A percentile compares a stretch with the other conserved stretches of the same genome.
These are phyloP conservation scores for Penicillium griseofulvum DNA, from an alignment of 2,329 filamentous ascomycete genomes.

Conservation along the genomic window DNA sequence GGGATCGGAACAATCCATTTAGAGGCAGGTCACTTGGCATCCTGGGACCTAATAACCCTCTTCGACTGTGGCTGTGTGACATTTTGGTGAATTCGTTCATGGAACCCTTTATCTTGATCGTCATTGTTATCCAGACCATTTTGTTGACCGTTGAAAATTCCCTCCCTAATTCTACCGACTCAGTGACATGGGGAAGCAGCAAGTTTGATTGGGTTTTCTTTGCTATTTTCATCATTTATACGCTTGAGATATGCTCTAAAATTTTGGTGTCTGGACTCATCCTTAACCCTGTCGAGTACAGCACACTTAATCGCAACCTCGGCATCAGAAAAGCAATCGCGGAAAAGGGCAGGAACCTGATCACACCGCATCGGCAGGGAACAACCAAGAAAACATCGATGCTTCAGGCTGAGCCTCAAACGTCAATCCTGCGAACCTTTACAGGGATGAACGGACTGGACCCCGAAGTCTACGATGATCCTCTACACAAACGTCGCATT, in stretches of 20 bases:
- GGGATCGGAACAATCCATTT: slow-evolving; percentile 66
- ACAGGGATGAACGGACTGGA: slow-evolving; percentile 68
- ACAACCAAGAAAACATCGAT: slow-evolving; percentile 57
- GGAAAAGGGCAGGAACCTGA: slow-evolving; percentile 73
- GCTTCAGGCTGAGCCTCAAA: slow-evolving; percentile 37
- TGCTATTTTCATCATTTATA: slow-evolving; percentile 83
- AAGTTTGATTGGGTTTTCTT: slow-evolving; percentile 77
- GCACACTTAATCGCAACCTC: slow-evolving; percentile 76
- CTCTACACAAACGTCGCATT: slow-evolving; percentile 74
- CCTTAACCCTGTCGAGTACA: slow-evolving; percentile 87
- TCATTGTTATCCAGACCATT: slow-evolving; percentile 85
- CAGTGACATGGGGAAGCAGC: slow-evolving; percentile 61
- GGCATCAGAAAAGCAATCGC: slow-evolving; percentile 71
- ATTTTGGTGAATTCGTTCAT: slow-evolving; percentile 80
- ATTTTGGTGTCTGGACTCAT: slow-evolving; percentile 92
- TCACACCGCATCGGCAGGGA: slow-evolving; percentile 74
- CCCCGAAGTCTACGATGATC: slow-evolving; percentile 57
- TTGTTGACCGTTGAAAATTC: slow-evolving; percentile 83
- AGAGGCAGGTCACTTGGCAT: slow-evolving; percentile 83
- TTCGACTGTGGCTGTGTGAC: slow-evolving; percentile 75
- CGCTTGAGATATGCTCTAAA: slow-evolving; percentile 75
- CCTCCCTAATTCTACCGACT: slow-evolving; percentile 63
- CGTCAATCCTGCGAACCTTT: slow-evolving; percentile 70
- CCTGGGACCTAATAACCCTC: slow-evolving; percentile 72
- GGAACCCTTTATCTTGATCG: slow-evolving; percentile 78